Evolutionary conservation across 352 stramenopile species (phyloP), one percentile per base, ranked within the genome.

Genomic region (Pelagophyceae sp.): DNA sequence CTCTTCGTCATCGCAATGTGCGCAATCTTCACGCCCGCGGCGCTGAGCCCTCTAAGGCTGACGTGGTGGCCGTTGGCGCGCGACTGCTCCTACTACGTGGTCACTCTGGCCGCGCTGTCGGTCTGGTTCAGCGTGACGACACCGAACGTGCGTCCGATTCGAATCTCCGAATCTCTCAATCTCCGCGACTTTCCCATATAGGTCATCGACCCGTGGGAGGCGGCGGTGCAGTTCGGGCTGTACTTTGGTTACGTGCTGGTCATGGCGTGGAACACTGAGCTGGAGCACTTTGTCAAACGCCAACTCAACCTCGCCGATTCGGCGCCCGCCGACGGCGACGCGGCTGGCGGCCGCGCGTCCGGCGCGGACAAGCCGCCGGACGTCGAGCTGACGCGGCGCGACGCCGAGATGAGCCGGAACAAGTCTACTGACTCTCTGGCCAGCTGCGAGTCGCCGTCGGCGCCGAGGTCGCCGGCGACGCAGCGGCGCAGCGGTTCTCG

Each of bases 221-320:
- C 86, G 1, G 31, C 82, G 19, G 74, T 93, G 32, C 76, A 90
- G 51, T 84, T 93, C 77, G 38, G 31, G 0, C 82, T 92, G 79
- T 93, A 93, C 76, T 23, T 86, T 27, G 83, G 85, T 0, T 93
- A 93, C 77, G 83, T 87, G 1, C 38, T 84, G 33, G 19, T 93
- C 37, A 93, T 93, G 88, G 82, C 79, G 61, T 81, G 86, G 37
- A 93, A 93, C 83, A 76, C 80, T 31, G 79, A 80, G 35, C 31
- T 89, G 15, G 88, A 90, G 80, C 83, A 78, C 38, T 76, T 31
- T 63, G 63, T 91, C n/a, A 88, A 31, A 23, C 11, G 38, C 27
- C 15, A 32, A 37, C 38, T 74, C 35, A 20, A 0, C 17, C 29
- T 17, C 45, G 61, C 1, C 0, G 32, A 11, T 35, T 27, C 15